Percentiles rank a stretch among this genome's conserved stretches.
Evolutionary conservation across 805 yeast genomes (phyloP).

Genomic region (Metschnikowia peoriensis): DNA sequence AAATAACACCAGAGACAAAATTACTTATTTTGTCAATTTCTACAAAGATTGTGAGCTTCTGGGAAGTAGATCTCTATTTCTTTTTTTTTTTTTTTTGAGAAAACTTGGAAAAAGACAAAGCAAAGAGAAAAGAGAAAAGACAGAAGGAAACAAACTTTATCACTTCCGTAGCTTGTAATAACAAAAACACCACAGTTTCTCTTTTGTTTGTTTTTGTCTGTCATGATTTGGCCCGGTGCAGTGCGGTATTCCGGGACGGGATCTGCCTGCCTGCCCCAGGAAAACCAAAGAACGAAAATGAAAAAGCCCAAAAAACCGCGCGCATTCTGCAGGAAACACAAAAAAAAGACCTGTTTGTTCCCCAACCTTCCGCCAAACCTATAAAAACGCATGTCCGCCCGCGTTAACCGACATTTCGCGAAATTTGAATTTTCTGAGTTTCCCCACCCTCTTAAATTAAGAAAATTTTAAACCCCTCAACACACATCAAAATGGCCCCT

Average conservation of each 20-base stretch:
- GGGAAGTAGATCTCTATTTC: no score
- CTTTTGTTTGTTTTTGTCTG: not conserved
- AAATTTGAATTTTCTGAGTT: not conserved
- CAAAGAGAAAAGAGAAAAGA: no score
- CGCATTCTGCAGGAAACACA: slow-evolving; percentile 16
- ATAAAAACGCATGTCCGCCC: slow-evolving; percentile 16
- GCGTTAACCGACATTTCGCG: slow-evolving; percentile 12
- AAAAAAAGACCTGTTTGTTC: not conserved
- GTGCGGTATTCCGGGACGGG: no score
- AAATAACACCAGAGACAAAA: no score
- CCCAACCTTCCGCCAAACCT: slow-evolving; percentile 12
- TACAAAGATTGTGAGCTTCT: no score
- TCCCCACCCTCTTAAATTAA: not conserved
- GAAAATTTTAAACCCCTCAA: not conserved
- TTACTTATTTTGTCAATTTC: no score
- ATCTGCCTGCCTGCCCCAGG: not conserved
- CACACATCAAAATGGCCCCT: slow-evolving; percentile 44
- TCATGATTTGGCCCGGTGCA: not conserved
- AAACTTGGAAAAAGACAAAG: no score
- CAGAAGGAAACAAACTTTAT: no score
- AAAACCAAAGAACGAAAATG: not conserved
- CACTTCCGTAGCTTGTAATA: no score
- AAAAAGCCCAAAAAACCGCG: slow-evolving; percentile 11
- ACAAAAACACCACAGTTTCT: no score
- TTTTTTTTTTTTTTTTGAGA: no score